Conservation (phyloP, 1,139 yeast species). For the Geotrichum fermentans region DNA sequence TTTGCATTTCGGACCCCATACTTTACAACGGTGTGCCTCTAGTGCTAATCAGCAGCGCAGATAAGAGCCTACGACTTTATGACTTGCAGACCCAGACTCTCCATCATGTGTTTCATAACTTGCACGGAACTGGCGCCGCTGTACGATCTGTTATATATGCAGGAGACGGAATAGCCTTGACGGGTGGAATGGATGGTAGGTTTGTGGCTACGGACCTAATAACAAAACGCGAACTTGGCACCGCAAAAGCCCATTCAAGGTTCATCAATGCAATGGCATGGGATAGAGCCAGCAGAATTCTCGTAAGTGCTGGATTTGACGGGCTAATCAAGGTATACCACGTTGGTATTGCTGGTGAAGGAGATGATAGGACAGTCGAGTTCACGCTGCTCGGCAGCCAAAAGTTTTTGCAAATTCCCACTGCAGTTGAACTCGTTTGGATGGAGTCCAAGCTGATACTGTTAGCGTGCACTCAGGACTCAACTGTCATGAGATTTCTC, state of each 20-base stretch:
- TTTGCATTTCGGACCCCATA: background rate
- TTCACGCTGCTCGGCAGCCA: conserved; percentile 10
- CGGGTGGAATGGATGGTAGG: conserved; percentile 20
- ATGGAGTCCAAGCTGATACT: background rate
- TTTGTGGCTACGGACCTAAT: conserved; percentile 15
- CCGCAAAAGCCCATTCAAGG: conserved; percentile 12
- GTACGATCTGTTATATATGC: conserved; percentile 8
- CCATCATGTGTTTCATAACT: conserved; percentile 6
- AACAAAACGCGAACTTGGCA: conserved; percentile 5
- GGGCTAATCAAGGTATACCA: conserved; percentile 12
- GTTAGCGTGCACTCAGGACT: conserved; percentile 17
- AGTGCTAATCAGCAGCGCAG: conserved; percentile 12
- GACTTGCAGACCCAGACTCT: conserved; percentile 1
- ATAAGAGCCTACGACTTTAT: conserved; percentile 14
- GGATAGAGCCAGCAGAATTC: background rate
- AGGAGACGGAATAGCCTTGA: conserved; percentile 8
- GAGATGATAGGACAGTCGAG: background rate
- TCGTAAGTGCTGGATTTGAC: conserved; percentile 17
- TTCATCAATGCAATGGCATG: conserved; percentile 12
- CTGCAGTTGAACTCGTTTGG: conserved; percentile 14
- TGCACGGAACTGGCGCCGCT: conserved; percentile 17
- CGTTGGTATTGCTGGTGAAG: background rate
- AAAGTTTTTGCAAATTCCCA: conserved; percentile 17
- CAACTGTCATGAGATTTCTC: conserved; percentile 13
- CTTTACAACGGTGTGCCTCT: background rate